Base-by-base conservation (phyloP, 1,139 yeast genomes). In the Nakaseomyces sp. region DNA sequence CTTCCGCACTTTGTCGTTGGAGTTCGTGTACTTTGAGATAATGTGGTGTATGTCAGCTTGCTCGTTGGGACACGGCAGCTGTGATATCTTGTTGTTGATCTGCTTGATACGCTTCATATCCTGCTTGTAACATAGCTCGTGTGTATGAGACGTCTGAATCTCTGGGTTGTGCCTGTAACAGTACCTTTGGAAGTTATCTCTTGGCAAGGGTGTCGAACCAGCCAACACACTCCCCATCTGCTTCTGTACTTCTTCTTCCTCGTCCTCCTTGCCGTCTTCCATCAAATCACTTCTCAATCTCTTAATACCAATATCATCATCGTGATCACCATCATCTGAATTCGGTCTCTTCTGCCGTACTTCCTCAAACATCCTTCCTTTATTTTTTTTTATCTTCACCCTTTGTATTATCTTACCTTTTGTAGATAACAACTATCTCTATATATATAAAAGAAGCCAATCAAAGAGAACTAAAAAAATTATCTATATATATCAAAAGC, bases 131-230 rank as follows among this genome's bases (percentile, higher is more conserved):
- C 64, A 58, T 31, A 50, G 52, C 18, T 51, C 54, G 36, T 51
- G 57, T 12, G 59, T 56, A 45, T 69, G 70, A 24, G 86, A 46
- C 13, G 52, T 47, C 45, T 57, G 63, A 17, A 59, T 52, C 39
- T 84, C 91, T 4, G 97, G 97, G 57, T 89, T 86, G 64, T 89
- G 97, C 45, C 97, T 72, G 63, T 89, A 89, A 61, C 97, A 89
- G 64, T 77, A 88, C 52, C 74, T 72, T 54, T 55, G 57, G 39
- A 58, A 53, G 41, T 58, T 61, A 40, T 51, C 61, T 44, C 54
- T 52, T 17, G 66, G 66, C 38, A 56, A 17, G 42, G 19, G 29
- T 39, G 31, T 28, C 40, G 35, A 33, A 39, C 16, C 32, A 19
- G 26, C 24, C 33, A 7, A 39, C 33, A 26, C 40, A 37, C 12